phyloP scores from a whole-genome alignment of 202 grass and related monocot species.

The Setaria viridis region DNA sequence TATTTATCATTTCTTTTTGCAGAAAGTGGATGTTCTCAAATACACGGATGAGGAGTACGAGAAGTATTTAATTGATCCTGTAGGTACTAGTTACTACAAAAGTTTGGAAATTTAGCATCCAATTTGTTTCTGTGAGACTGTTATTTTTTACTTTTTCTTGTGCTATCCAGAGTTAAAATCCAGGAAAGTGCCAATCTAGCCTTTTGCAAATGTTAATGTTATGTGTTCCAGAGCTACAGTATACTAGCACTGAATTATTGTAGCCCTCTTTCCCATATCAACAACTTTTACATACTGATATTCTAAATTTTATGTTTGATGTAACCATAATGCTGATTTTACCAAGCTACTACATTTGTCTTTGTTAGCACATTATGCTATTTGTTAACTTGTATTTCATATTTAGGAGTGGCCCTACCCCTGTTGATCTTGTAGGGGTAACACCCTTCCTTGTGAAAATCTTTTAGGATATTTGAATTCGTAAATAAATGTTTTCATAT shows the following conservation, averaged over 20 bases:
- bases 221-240: neutral
- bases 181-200: neutral
- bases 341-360: neutral
- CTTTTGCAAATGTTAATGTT: neutral
- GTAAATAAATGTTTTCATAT: constrained; percentile 31
- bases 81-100: constrained; percentile 67
- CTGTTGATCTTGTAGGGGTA: neutral
- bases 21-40: constrained; percentile 88
- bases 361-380: neutral
- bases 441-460: neutral
- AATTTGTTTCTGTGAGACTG: neutral
- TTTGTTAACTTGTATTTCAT: neutral
- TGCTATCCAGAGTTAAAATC: neutral
- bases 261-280: neutral
- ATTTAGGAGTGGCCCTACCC: neutral
- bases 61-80: constrained; percentile 96
- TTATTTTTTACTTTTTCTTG: neutral
- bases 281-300: neutral
- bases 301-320: neutral
- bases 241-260: constrained; percentile 3
- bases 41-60: constrained; percentile 95
- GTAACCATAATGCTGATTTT: constrained; percentile 21
- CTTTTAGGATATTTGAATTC: neutral
- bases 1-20: constrained; percentile 51
- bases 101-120: constrained; percentile 4